These are phyloP conservation scores for Priceomyces fermenticarens DNA, from an alignment of 805 yeast genomes.

Conservation along the genomic window DNA sequence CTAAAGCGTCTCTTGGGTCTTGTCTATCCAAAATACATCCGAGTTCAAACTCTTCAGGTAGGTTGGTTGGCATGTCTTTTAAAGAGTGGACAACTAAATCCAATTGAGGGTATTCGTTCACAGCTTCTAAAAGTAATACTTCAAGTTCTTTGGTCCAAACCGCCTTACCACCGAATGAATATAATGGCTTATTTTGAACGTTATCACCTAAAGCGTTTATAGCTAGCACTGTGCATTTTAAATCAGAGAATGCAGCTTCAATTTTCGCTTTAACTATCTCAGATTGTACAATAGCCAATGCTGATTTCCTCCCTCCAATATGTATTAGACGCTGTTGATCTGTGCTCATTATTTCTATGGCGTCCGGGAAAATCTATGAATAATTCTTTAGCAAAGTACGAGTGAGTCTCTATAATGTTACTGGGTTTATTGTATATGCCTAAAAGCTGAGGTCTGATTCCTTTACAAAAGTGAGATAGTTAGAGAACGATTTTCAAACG, in stretches of 20 bases:
- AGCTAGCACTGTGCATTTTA: constrained; percentile 73
- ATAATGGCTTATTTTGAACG: constrained; percentile 78
- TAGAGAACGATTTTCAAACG: too few species aligned
- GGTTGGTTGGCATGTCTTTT: constrained; percentile 86
- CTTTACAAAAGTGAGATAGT: too few species aligned
- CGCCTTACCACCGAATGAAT: constrained; percentile 94
- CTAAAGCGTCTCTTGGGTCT: constrained; percentile 91
- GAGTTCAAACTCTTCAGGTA: constrained; percentile 86
- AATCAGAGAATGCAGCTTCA: constrained; percentile 56
- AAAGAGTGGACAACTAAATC: constrained; percentile 92
- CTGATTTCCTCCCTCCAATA: constrained; percentile 89
- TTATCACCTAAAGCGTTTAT: constrained; percentile 88
- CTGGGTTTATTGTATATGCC: too few species aligned
- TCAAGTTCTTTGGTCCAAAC: constrained; percentile 96
- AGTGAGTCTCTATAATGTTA: too few species aligned
- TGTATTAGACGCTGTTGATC: constrained; percentile 22
- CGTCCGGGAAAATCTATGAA: too few species aligned
- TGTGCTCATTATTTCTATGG: not conserved
- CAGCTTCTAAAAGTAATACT: constrained; percentile 59
- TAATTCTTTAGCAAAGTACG: too few species aligned
- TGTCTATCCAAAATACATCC: constrained; percentile 86
- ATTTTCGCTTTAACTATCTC: constrained; percentile 67
- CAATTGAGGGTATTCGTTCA: constrained; percentile 62
- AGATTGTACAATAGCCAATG: constrained; percentile 83
- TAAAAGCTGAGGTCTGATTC: too few species aligned